Percentiles rank a stretch among this genome's conserved stretches.
These are phyloP conservation scores for Ganoderma meredithae DNA, from an alignment of 1,284 basidiomycete species.

Conservation along the genomic window DNA sequence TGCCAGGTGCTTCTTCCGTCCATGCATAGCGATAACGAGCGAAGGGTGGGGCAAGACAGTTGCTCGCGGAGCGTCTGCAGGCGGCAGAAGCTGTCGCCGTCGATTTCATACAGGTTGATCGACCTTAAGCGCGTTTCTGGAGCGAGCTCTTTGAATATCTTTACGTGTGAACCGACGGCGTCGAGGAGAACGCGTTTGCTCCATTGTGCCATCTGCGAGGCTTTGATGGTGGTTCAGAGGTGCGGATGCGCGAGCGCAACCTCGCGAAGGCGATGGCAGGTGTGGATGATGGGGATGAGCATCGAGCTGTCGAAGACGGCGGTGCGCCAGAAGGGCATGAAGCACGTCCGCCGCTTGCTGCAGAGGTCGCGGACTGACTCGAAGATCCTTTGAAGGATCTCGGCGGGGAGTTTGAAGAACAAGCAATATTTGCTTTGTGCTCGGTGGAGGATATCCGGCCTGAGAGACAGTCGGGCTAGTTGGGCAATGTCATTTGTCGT, in stretches of 20 bases:
- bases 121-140: too few species aligned
- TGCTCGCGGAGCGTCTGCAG: too few species aligned
- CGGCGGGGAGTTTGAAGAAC: slow-evolving; percentile 8
- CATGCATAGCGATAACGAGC: too few species aligned
- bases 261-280: slow-evolving; percentile 13
- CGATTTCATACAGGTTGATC: too few species aligned
- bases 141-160: too few species aligned
- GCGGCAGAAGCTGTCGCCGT: too few species aligned
- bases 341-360: not conserved
- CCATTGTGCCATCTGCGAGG: too few species aligned
- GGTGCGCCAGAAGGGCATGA: slow-evolving; percentile 7
- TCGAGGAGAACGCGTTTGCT: too few species aligned
- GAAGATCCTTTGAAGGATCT: slow-evolving; percentile 8
- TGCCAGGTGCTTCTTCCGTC: too few species aligned
- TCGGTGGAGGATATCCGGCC: not conserved
- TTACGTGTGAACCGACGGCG: too few species aligned
- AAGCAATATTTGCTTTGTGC: not conserved
- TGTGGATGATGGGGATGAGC: slow-evolving; percentile 9
- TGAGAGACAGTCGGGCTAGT: not conserved
- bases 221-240: slow-evolving; percentile 5
- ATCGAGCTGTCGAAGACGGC: not conserved
- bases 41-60: too few species aligned
- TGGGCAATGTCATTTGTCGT: too few species aligned
- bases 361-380: not conserved
- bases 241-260: slow-evolving; percentile 2